Conservation (phyloP, 345 rosid species). For the Eucalyptus rudis region DNA sequence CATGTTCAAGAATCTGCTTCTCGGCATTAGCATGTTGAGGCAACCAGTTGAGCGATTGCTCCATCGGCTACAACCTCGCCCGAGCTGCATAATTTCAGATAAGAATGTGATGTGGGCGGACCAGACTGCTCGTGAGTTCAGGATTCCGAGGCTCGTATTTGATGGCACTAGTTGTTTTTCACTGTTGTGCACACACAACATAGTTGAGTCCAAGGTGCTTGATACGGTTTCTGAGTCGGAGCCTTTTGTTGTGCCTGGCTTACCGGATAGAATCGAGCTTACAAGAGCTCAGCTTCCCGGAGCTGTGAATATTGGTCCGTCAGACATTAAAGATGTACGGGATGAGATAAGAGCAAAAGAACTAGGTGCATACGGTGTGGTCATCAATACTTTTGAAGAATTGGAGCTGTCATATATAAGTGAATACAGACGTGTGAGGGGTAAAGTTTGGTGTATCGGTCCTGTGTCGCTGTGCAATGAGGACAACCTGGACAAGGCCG, state of each 20-base stretch:
- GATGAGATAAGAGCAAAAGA: constrained; percentile 12
- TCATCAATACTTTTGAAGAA: constrained; percentile 22
- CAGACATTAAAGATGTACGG: neutral
- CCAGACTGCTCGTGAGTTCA: neutral
- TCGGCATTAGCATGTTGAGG: constrained; percentile 2
- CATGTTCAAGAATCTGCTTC: neutral
- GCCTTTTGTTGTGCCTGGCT: constrained; percentile 2
- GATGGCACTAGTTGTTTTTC: constrained; percentile 14
- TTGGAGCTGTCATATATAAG: constrained; percentile 8
- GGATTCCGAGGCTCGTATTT: constrained; percentile 11
- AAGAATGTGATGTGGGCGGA: constrained; percentile 2
- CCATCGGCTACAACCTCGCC: neutral
- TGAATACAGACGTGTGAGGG: neutral
- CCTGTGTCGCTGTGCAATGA: constrained; percentile 12
- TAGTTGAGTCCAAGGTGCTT: neutral
- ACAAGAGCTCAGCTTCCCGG: constrained; percentile 1
- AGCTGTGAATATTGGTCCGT: neutral
- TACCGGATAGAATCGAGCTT: constrained; percentile 3
- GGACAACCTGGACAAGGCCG: neutral
- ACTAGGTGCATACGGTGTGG: constrained; percentile 10
- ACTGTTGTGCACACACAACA: constrained; percentile 5
- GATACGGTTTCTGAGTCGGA: neutral
- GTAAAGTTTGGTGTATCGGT: constrained; percentile 25
- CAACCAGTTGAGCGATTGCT: constrained; percentile 1
- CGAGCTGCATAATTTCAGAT: constrained; percentile 18